Evolutionary conservation across 2,329 filamentous ascomycete species (phyloP), one percentile per base, ranked within the genome.

Genomic region (Mycocentrospora acerina): DNA sequence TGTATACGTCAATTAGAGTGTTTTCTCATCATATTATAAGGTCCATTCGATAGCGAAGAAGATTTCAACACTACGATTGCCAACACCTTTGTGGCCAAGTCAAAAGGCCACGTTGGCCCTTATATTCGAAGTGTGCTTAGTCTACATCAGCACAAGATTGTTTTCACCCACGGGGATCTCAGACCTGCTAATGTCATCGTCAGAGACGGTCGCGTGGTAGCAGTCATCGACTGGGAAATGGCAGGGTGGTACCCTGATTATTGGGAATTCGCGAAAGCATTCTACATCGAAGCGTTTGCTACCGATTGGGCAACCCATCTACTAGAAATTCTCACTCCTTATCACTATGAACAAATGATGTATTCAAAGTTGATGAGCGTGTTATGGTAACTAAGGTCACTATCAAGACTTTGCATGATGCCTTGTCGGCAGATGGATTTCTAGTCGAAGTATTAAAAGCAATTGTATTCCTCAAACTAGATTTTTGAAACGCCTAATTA

Each of bases 161-260:
- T 54, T 18, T 68, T 59, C 31, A 56, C 54, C 16, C 55, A 57
- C 42, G 54, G 49, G 3, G 54, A 57, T 28, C 36, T 59, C 14
- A 40, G 32, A 15, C 46, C 35, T 32, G 24, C 37, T 26, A 57
- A 59, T 37, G 45, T 57, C 22, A 44, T 59, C 7, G 44, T 55
- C 25, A 36, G 37, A 3, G 18, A 53, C 38, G 50, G 53, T 29
- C 44, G 32, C 18, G 37, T 58, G 10, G 15, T 31, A 19, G 54
- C 35, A 30, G 44, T 56, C 22, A 30, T 56, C 25, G 52, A 55
- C 39, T 57, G 52, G 52, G 52, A 57, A 29, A 19, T 37, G 33
- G 35, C 50, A 29, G 52, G 52, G 18, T 56, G 49, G 49, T 56
- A 56, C 36, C 54, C 48, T 9, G 52, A 54, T 13, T 46, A 56